Conservation (phyloP, 2,329 filamentous ascomycete genomes). For the Trichoderma gracile region DNA sequence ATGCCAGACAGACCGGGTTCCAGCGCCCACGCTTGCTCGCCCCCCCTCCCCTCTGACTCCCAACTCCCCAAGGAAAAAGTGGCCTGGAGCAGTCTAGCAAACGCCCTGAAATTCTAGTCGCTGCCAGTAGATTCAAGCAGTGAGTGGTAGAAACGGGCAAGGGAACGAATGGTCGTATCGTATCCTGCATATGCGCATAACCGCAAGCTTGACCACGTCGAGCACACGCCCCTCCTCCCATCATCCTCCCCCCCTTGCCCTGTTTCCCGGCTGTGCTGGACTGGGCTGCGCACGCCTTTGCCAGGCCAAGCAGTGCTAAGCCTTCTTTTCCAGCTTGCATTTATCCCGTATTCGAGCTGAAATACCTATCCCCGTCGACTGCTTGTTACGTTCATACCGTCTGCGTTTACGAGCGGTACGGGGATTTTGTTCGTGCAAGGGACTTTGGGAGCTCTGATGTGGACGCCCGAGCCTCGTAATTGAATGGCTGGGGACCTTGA, state of each 20-base stretch:
- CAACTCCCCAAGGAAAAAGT: background rate
- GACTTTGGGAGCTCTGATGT: background rate
- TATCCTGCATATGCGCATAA: background rate
- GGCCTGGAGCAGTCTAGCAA: constrained; percentile 17
- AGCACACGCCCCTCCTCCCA: background rate
- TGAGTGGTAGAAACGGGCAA: background rate
- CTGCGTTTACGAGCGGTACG: background rate
- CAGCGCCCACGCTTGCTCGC: constrained; percentile 9
- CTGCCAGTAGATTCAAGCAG: background rate
- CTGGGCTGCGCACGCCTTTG: constrained; percentile 4
- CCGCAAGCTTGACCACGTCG: background rate
- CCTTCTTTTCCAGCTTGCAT: constrained; percentile 10
- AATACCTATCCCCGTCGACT: background rate
- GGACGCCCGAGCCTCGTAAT: too few species aligned
- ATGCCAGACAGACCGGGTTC: constrained; percentile 21
- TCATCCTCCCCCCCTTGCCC: constrained; percentile 6
- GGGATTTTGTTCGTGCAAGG: background rate
- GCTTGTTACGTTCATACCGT: constrained; percentile 9
- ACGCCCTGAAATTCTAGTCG: constrained; percentile 16
- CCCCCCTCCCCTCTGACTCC: background rate
- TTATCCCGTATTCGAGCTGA: constrained; percentile 15
- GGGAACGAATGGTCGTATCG: background rate
- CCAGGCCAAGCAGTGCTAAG: constrained; percentile 12
- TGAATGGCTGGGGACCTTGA: too few species aligned
- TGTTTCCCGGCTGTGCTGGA: constrained; percentile 10